Evolutionary conservation across 1,284 basidiomycete genomes (phyloP), one percentile per base, ranked within the genome.

Genomic region (Papiliotrema terrestris): DNA sequence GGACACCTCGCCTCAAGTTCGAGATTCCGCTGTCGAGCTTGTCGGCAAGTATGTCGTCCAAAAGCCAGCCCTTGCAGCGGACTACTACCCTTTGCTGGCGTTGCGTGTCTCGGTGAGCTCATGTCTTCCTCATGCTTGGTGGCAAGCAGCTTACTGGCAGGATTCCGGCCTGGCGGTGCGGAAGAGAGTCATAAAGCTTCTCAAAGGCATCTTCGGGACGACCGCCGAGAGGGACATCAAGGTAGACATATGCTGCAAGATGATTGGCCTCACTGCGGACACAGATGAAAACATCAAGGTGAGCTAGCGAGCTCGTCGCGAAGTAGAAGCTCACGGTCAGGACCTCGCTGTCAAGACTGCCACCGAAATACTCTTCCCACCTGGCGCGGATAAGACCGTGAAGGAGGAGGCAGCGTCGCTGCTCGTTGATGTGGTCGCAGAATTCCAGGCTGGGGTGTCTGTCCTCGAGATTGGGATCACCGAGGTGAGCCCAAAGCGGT

Each of bases 11-110:
- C 86, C 94, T 1, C 87, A 88, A 25, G 96, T 98, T 19, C 87
- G 95, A 36, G 96, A 99, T 73, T 90, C 91, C 5, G 92, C 95
- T 5, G 89, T 98, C 8, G 93, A 96, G 59, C 80, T 98, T 47
- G 89, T 98, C 56, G 93, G 95, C 26, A 95, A 91, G 76, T 96
- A 97, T 69, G 86, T 98, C 76, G 84, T 94, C 25, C 86, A 91
- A 55, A 86, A 87, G 2, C 89, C 91, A 0, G 84, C 87, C 55
- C 84, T 96, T 25, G 89, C 90, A 0, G 82, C 83, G 2, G 84
- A 89, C 60, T 96, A 97, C 76, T 93, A 93, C 68, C 81, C 83
- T 39, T 85, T 86, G 72, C 88, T 99, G 38, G 84, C 88, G 3
- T 87, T 88, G 54, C 86, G 94, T 9, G 89, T 96, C 63, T 87